Conservation (phyloP, 768 basidiomycete genomes). For the Boletus rubroflammeus region DNA sequence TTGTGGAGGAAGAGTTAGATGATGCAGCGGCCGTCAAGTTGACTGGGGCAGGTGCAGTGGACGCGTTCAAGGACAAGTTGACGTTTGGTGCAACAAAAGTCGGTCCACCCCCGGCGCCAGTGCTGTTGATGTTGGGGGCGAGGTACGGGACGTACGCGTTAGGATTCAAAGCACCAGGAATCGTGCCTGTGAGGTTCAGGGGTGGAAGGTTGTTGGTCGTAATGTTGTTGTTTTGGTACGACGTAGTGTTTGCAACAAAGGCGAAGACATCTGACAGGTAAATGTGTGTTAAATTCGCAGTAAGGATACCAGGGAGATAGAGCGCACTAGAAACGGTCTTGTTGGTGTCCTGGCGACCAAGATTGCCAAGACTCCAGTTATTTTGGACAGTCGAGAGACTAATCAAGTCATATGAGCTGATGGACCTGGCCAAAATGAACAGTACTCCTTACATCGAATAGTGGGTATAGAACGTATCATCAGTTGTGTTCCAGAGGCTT, state of each 20-base stretch:
- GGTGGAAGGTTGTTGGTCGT: conserved; percentile 29
- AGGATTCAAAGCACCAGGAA: conserved; percentile 44
- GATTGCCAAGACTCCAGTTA: conserved; percentile 60
- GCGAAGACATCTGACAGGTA: conserved; percentile 45
- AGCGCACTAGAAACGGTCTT: conserved; percentile 30
- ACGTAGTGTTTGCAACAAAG: conserved; percentile 45
- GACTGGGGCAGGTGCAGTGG: conserved; percentile 36
- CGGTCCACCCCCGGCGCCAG: conserved; percentile 41
- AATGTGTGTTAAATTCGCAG: not conserved
- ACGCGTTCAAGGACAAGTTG: conserved; percentile 34
- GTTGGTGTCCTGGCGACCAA: conserved; percentile 57
- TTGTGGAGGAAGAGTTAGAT: conserved; percentile 1
- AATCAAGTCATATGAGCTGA: not conserved
- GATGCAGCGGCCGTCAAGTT: conserved; percentile 34
- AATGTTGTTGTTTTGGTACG: conserved; percentile 39
- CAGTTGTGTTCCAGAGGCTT: conserved; percentile 40
- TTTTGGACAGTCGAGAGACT: conserved; percentile 51
- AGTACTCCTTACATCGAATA: conserved; percentile 41
- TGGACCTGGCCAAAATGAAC: not conserved
- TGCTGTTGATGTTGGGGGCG: conserved; percentile 39
- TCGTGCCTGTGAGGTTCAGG: conserved; percentile 40
- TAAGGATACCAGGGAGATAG: not conserved
- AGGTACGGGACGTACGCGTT: conserved; percentile 40
- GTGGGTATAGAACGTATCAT: conserved; percentile 57
- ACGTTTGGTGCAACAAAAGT: conserved; percentile 37